phyloP scores from a whole-genome alignment of 495 filamentous ascomycete species.

The Trichoderma gamsii region DNA sequence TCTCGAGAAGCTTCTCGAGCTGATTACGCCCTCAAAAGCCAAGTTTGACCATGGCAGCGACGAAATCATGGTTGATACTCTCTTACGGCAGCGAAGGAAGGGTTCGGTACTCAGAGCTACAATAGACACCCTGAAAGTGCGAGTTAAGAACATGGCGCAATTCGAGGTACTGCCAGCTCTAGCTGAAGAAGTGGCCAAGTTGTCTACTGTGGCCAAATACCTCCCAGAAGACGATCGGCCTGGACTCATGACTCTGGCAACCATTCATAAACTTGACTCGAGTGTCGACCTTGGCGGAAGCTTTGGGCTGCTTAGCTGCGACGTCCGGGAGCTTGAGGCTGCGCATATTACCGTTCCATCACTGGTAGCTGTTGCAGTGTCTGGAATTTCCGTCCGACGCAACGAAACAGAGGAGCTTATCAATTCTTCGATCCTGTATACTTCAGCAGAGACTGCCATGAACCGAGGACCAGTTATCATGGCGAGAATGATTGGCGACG shows the following conservation, averaged over 20 bases:
- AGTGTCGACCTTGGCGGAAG: slow-evolving; percentile 53
- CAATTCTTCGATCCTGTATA: slow-evolving; percentile 31
- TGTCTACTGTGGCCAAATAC: slow-evolving; percentile 88
- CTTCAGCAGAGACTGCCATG: slow-evolving; percentile 21
- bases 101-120: slow-evolving; percentile 74
- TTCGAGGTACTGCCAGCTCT: slow-evolving; percentile 61
- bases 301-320: slow-evolving; percentile 57
- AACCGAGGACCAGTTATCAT: slow-evolving; percentile 33
- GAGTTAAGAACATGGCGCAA: slow-evolving; percentile 52
- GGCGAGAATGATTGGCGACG: slow-evolving; percentile 81
- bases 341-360: slow-evolving; percentile 82
- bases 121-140: slow-evolving; percentile 53
- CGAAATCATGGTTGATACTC: slow-evolving; percentile 89
- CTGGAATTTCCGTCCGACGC: slow-evolving; percentile 51
- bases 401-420: slow-evolving; percentile 66
- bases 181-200: slow-evolving; percentile 66
- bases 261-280: slow-evolving; percentile 56
- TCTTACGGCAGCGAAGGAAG: slow-evolving; percentile 83
- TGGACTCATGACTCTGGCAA: slow-evolving; percentile 69
- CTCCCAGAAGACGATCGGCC: slow-evolving; percentile 93
- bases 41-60: slow-evolving; percentile 82
- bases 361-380: slow-evolving; percentile 68
- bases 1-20: slow-evolving; percentile 69
- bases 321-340: slow-evolving; percentile 56
- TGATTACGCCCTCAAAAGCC: slow-evolving; percentile 87